These are phyloP conservation scores for Kluyveromyces lactis DNA, from an alignment of 805 yeast genomes.

Conservation along the genomic window DNA sequence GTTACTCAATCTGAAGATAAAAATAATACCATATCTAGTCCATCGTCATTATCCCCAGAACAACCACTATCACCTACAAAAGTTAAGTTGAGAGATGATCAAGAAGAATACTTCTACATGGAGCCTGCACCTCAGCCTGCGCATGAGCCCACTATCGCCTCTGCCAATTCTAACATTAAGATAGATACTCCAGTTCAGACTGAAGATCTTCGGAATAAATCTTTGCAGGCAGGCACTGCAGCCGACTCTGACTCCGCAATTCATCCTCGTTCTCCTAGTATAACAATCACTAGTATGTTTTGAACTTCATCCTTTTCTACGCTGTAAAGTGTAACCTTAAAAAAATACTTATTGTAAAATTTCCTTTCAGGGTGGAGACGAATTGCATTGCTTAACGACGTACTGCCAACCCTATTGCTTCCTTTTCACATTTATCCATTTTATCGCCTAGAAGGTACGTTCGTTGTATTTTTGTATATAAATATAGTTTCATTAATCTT, in stretches of 20 bases:
- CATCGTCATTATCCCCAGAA: conserved; percentile 27
- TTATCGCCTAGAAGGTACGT: not conserved
- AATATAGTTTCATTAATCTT: not conserved
- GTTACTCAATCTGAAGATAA: not conserved
- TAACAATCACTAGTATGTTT: conserved; percentile 2
- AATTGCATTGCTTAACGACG: too few species aligned
- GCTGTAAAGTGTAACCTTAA: too few species aligned
- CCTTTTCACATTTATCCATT: too few species aligned
- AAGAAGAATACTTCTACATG: conserved; percentile 20
- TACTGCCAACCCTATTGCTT: too few species aligned
- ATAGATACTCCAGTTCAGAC: too few species aligned
- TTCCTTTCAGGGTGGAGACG: too few species aligned
- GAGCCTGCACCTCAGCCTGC: conserved; percentile 31
- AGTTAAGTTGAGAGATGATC: conserved; percentile 18
- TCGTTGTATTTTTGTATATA: not conserved
- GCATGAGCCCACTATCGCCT: too few species aligned
- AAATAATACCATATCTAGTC: not conserved
- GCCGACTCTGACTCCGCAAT: not conserved
- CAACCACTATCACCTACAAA: conserved; percentile 23
- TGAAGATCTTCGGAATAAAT: too few species aligned
- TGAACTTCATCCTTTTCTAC: too few species aligned
- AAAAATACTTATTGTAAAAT: too few species aligned
- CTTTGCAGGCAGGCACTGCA: too few species aligned
- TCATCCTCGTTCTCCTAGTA: conserved; percentile 4
- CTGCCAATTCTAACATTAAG: conserved; percentile 2